phyloP scores from a whole-genome alignment of 306 rosid species.

The Quercus glauca region DNA sequence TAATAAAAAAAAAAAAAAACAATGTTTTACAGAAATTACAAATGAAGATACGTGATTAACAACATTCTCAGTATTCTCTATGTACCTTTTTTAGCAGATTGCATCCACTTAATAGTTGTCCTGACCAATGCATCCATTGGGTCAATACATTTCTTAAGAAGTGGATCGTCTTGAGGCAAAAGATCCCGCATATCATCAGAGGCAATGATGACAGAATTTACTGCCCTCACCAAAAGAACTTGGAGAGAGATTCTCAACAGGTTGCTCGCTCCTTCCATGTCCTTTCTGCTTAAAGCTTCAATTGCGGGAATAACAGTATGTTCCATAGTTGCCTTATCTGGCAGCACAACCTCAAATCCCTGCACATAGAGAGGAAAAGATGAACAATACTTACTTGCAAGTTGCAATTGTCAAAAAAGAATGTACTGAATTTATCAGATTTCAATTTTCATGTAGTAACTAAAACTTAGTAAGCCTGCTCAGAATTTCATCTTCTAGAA shows the following conservation, averaged over 20 bases:
- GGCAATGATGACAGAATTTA: conserved; percentile 37
- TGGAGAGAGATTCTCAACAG: conserved; percentile 41
- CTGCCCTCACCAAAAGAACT: conserved; percentile 45
- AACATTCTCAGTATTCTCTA: not conserved
- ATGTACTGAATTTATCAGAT: not conserved
- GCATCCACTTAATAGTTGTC: conserved; percentile 45
- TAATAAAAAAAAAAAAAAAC: not conserved
- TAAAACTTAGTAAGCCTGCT: not conserved
- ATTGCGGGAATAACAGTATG: conserved; percentile 37
- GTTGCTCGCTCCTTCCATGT: conserved; percentile 43
- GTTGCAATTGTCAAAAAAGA: not conserved
- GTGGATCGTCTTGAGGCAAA: conserved; percentile 42
- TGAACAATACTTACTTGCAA: not conserved
- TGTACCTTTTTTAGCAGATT: conserved; percentile 20
- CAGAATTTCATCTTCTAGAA: not conserved
- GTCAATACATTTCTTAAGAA: conserved; percentile 42
- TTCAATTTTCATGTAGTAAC: not conserved
- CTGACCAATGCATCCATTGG: conserved; percentile 46
- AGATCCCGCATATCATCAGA: conserved; percentile 37
- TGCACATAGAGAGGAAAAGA: not conserved
- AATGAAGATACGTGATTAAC: not conserved
- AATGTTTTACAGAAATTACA: not conserved
- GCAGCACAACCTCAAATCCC: conserved; percentile 51
- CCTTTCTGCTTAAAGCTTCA: conserved; percentile 42
- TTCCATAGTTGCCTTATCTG: conserved; percentile 44